phyloP scores from a whole-genome alignment of 192 early-diverging fungal species.

The Diversispora eburnea region DNA sequence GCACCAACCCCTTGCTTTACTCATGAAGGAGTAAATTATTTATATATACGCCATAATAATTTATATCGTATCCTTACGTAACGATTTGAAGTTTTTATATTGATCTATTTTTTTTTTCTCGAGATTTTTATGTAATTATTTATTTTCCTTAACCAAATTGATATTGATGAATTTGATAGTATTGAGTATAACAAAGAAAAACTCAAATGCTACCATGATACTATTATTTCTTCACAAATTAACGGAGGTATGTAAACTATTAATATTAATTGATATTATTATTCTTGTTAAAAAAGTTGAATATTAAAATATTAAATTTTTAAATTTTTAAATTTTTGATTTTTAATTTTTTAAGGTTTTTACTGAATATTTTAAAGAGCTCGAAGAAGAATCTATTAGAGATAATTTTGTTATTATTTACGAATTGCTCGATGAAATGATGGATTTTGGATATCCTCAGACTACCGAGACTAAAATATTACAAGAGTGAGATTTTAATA shows the following conservation, averaged over 20 bases:
- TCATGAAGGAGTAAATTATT: constrained; percentile 91
- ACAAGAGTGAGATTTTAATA: constrained; percentile 52
- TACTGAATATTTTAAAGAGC: constrained; percentile 87
- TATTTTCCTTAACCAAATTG: constrained; percentile 8
- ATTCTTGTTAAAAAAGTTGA: neutral
- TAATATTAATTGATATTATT: neutral
- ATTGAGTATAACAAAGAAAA: constrained; percentile 93
- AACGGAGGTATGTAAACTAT: constrained; percentile 13
- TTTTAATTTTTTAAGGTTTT: constrained; percentile 56
- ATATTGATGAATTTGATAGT: constrained; percentile 47
- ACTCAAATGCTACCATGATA: constrained; percentile 95
- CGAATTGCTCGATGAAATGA: constrained; percentile 88
- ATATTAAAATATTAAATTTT: constrained; percentile 40
- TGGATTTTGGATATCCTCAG: constrained; percentile 89
- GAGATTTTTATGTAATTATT: neutral
- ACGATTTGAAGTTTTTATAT: too few relatives aligned
- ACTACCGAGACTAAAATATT: constrained; percentile 86
- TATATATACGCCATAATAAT: constrained; percentile 95
- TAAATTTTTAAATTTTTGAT: too few relatives aligned
- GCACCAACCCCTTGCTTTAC: constrained; percentile 86
- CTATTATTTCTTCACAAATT: constrained; percentile 95
- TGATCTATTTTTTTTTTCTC: too few relatives aligned
- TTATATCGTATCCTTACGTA: constrained; percentile 70
- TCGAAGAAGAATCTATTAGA: constrained; percentile 86
- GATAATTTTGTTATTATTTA: constrained; percentile 93